Evolutionary conservation across 768 basidiomycete species (phyloP).

Genomic region (Pulveroboletus sp.): DNA sequence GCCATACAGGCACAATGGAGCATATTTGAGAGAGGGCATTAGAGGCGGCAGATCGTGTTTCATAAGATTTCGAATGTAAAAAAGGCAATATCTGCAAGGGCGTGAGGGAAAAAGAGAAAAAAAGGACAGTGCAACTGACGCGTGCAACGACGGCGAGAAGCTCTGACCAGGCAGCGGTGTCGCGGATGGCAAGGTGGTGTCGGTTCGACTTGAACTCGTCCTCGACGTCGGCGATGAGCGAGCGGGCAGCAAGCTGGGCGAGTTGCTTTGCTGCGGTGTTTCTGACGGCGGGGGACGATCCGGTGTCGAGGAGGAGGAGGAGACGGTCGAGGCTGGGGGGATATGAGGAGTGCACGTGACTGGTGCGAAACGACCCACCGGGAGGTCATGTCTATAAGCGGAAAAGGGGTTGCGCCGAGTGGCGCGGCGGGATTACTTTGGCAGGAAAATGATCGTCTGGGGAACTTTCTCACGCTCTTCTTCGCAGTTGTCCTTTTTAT

Average conservation of each 20-base stretch:
- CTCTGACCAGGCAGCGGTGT: conserved; percentile 85
- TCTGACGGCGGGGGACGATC: conserved; percentile 85
- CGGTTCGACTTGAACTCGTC: conserved; percentile 67
- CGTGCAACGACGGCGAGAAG: conserved; percentile 88
- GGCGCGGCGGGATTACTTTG: conserved; percentile 40
- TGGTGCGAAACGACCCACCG: conserved; percentile 42
- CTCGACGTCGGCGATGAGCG: conserved; percentile 80
- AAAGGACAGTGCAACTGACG: conserved; percentile 42
- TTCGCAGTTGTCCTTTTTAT: conserved; percentile 61
- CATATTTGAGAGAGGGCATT: conserved; percentile 87
- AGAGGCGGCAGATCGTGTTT: conserved; percentile 88
- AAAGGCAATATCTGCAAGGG: conserved; percentile 76
- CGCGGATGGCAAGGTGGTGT: conserved; percentile 55
- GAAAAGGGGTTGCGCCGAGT: conserved; percentile 52
- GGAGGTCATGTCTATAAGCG: conserved; percentile 69
- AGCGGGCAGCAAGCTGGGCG: conserved; percentile 85
- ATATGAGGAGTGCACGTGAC: neutral
- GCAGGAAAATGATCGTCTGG: conserved; percentile 44
- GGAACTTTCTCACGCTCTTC: conserved; percentile 49
- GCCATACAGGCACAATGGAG: conserved; percentile 79
- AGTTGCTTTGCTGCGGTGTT: conserved; percentile 97
- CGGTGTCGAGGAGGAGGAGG: conserved; percentile 92
- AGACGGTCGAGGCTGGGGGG: conserved; percentile 87
- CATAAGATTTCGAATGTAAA: conserved; percentile 87
- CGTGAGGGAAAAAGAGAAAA: neutral